Conservation (phyloP, 345 rosid species). For the Luvunga scandens region DNA sequence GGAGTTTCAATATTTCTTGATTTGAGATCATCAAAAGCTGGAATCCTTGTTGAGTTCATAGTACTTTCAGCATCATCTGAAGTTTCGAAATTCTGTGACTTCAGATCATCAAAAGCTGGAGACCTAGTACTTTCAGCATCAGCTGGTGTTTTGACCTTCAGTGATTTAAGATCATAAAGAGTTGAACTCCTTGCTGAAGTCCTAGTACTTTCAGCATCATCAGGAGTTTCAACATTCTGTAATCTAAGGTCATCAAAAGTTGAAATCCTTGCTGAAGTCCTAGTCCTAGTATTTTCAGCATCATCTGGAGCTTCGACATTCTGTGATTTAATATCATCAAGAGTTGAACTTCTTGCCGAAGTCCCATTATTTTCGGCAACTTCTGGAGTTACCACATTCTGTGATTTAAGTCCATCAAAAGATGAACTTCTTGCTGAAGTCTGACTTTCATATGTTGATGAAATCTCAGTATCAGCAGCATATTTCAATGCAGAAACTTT, state of each 20-base stretch:
- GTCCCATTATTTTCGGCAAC: conserved; percentile 18
- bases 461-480: conserved; percentile 17
- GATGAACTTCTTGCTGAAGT: conserved; percentile 26
- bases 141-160: conserved; percentile 23
- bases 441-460: conserved; percentile 39
- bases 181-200: conserved; percentile 27
- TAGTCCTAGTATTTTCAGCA: conserved; percentile 18
- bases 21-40: conserved; percentile 35
- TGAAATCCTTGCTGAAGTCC: conserved; percentile 26
- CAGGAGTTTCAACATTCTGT: conserved; percentile 26
- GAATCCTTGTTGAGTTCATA: conserved; percentile 23
- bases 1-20: conserved; percentile 28
- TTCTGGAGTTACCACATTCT: conserved; percentile 24
- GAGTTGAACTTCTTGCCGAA: conserved; percentile 25
- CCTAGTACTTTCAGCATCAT: conserved; percentile 16
- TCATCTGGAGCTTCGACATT: conserved; percentile 24
- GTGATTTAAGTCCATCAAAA: conserved; percentile 35
- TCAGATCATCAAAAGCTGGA: conserved; percentile 32
- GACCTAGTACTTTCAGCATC: conserved; percentile 12
- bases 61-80: conserved; percentile 19
- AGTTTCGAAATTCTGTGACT: conserved; percentile 27
- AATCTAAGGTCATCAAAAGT: conserved; percentile 35
- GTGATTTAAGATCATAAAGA: conserved; percentile 35
- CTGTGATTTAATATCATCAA: conserved; percentile 38
- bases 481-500: conserved; percentile 27